Percentiles rank a stretch among this genome's conserved stretches.
Conservation (phyloP, 352 stramenopile species). For the Phytophthora uliginosa region DNA sequence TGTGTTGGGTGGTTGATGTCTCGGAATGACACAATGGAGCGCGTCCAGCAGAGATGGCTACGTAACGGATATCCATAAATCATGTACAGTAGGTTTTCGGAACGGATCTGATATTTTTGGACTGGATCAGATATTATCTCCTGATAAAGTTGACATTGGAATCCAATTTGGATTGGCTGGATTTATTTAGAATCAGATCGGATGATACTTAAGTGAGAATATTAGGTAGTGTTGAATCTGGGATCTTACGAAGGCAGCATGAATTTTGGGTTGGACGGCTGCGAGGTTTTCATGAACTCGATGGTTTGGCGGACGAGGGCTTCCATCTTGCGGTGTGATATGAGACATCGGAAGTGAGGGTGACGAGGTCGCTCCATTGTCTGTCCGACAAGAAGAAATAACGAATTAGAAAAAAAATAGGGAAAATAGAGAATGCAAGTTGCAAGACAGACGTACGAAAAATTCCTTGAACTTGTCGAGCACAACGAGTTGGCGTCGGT, state of each 20-base stretch:
- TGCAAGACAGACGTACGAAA: slow-evolving; percentile 47
- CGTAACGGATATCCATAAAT: slow-evolving; percentile 26
- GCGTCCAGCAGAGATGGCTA: slow-evolving; percentile 2
- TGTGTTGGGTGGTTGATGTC: neutral
- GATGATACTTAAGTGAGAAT: neutral
- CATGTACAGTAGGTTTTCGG: slow-evolving; percentile 12
- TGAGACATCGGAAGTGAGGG: slow-evolving; percentile 73
- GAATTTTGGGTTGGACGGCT: slow-evolving; percentile 52
- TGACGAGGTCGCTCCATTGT: slow-evolving; percentile 49
- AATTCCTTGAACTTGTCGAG: slow-evolving; percentile 79
- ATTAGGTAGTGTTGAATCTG: neutral
- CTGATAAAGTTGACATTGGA: neutral
- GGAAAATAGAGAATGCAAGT: neutral
- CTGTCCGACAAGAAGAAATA: slow-evolving; percentile 6
- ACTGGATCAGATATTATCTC: slow-evolving; percentile 1
- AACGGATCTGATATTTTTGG: slow-evolving; percentile 19
- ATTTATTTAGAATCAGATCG: neutral
- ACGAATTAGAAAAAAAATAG: neutral
- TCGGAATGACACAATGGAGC: slow-evolving; percentile 22
- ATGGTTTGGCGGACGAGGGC: slow-evolving; percentile 64
- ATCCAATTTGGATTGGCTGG: neutral
- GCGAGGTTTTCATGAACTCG: slow-evolving; percentile 58
- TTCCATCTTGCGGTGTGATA: slow-evolving; percentile 75
- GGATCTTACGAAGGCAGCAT: slow-evolving; percentile 20
- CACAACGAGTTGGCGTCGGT: slow-evolving; percentile 61